Conservation (phyloP, 164 flowering plant genomes). For the Nymphaea colorata region DNA sequence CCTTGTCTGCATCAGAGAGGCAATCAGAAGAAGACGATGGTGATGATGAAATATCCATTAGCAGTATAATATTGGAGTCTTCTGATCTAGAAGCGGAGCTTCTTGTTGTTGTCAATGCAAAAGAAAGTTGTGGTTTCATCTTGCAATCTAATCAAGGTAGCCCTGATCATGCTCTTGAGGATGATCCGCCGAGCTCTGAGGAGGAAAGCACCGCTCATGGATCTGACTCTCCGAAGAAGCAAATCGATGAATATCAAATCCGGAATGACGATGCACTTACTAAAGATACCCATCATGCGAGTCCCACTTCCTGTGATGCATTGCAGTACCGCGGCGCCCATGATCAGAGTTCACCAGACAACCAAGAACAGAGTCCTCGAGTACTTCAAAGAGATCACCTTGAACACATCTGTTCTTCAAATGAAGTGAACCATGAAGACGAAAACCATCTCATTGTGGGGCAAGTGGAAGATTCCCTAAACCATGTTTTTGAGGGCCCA, state of each 20-base stretch:
- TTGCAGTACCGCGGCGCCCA: not conserved
- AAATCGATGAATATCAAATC: not conserved
- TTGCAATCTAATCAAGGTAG: not conserved
- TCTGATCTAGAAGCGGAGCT: too few relatives aligned
- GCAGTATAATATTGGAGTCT: too few relatives aligned
- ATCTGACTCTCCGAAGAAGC: not conserved
- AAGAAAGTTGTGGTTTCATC: not conserved
- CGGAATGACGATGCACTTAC: not conserved
- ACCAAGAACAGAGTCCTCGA: not conserved
- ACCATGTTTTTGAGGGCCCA: not conserved
- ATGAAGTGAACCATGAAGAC: not conserved
- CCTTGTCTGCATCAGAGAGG: not conserved
- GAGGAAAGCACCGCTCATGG: not conserved
- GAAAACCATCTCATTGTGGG: not conserved
- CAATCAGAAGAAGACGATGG: not conserved
- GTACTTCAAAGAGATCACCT: not conserved
- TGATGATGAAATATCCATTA: not conserved
- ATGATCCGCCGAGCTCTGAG: too few relatives aligned
- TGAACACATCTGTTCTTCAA: not conserved
- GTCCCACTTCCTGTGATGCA: not conserved
- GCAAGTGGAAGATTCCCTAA: not conserved
- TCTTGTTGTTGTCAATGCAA: too few relatives aligned
- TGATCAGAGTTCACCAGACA: not conserved
- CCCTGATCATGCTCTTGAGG: not conserved
- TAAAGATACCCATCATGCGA: not conserved